These are phyloP conservation scores for Castanea sativa DNA, from an alignment of 306 rosid species.

Conservation along the genomic window DNA sequence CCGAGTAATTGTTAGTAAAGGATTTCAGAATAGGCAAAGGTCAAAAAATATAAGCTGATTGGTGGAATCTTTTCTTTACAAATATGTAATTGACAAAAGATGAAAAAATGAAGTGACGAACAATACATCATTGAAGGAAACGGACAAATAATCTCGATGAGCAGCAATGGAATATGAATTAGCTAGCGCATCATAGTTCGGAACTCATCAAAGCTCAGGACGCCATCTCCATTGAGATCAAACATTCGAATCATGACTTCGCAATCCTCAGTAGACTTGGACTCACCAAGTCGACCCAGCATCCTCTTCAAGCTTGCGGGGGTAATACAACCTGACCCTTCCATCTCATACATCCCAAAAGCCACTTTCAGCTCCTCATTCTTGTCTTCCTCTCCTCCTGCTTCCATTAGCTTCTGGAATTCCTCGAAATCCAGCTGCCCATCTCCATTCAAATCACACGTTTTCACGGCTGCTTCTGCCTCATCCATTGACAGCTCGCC, in stretches of 20 bases:
- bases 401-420: slow-evolving; percentile 32
- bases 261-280: slow-evolving; percentile 24
- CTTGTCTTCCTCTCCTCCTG: slow-evolving; percentile 16
- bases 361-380: slow-evolving; percentile 25
- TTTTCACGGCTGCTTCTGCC: slow-evolving; percentile 23
- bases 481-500: slow-evolving; percentile 26
- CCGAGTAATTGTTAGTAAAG: too few relatives aligned
- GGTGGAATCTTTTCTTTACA: neutral
- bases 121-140: neutral
- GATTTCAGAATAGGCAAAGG: too few relatives aligned
- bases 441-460: slow-evolving; percentile 33
- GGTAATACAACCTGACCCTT: slow-evolving; percentile 27
- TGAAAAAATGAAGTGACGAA: neutral
- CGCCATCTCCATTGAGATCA: slow-evolving; percentile 41
- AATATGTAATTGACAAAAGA: neutral
- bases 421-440: slow-evolving; percentile 33
- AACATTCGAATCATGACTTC: slow-evolving; percentile 22
- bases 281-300: slow-evolving; percentile 29
- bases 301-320: slow-evolving; percentile 31
- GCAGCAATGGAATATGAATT: slow-evolving; percentile 5
- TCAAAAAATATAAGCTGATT: neutral
- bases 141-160: neutral
- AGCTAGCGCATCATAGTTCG: slow-evolving; percentile 24
- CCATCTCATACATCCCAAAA: slow-evolving; percentile 33
- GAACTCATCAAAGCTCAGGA: slow-evolving; percentile 38